Conservation (phyloP, 2,329 filamentous ascomycete species). For the Magnaporthiopsis rhizophila region DNA sequence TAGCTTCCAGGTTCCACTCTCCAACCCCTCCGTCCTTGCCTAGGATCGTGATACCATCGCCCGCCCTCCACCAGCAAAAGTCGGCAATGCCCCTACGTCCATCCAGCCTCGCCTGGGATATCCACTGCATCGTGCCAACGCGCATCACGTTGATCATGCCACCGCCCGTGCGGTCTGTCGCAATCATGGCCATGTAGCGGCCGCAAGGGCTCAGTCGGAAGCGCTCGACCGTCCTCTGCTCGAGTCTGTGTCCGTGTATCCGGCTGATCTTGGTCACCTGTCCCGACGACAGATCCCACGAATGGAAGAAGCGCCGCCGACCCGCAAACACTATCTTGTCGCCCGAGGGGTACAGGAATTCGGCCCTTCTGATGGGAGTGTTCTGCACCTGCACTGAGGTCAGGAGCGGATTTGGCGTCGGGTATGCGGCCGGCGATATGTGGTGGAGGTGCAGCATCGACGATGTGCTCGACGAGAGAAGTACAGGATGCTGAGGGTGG, state of each 20-base stretch:
- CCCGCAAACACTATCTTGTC: conserved; percentile 83
- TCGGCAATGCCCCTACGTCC: conserved; percentile 78
- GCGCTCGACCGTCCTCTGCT: conserved; percentile 84
- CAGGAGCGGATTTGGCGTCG: conserved; percentile 77
- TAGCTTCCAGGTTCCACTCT: conserved; percentile 69
- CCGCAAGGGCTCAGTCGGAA: conserved; percentile 86
- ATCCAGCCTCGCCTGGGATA: conserved; percentile 73
- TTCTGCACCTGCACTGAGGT: conserved; percentile 81
- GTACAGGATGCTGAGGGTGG: conserved; percentile 79
- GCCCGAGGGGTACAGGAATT: conserved; percentile 66
- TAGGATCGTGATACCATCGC: conserved; percentile 71
- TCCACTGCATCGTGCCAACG: conserved; percentile 77
- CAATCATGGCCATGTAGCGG: conserved; percentile 74
- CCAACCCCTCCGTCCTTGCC: conserved; percentile 84
- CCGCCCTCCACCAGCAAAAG: conserved; percentile 86
- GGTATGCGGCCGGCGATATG: conserved; percentile 65
- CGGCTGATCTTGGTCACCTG: conserved; percentile 73
- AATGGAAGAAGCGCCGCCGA: conserved; percentile 84
- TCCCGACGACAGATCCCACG: conserved; percentile 82
- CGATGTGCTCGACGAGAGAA: conserved; percentile 81
- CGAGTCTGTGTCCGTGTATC: conserved; percentile 65
- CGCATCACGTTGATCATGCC: conserved; percentile 82
- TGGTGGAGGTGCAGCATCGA: conserved; percentile 86
- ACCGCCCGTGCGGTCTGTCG: conserved; percentile 74
- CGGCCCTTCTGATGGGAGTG: conserved; percentile 76